Conservation (phyloP, 805 yeast genomes). For the Sungouiella thailandica region DNA sequence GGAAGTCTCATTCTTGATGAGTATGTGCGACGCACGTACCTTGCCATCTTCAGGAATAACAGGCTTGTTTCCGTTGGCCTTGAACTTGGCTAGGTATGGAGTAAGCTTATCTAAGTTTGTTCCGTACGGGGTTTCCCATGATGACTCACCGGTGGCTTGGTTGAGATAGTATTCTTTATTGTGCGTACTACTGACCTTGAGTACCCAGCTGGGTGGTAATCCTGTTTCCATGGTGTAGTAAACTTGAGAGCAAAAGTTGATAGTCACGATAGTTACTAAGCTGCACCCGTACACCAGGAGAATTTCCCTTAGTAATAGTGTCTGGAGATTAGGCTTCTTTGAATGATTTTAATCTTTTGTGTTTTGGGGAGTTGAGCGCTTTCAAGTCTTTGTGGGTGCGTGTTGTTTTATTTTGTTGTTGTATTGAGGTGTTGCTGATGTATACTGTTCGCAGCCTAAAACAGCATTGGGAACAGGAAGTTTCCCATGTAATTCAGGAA, state of each 20-base stretch:
- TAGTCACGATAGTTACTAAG: too few relatives aligned
- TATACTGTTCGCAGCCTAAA: too few relatives aligned
- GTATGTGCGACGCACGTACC: conserved; percentile 75
- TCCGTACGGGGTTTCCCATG: conserved; percentile 91
- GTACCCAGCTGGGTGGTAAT: conserved; percentile 80
- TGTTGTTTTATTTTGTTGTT: too few relatives aligned
- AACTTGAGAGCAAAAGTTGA: conserved; percentile 7
- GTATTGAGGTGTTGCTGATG: too few relatives aligned
- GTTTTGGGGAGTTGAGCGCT: too few relatives aligned
- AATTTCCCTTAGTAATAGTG: too few relatives aligned
- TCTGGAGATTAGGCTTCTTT: too few relatives aligned
- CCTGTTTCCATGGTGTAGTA: conserved; percentile 50
- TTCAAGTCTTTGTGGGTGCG: too few relatives aligned
- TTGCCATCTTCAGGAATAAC: conserved; percentile 42
- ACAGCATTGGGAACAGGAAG: too few relatives aligned
- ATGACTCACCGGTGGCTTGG: conserved; percentile 62
- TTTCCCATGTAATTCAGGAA: too few relatives aligned
- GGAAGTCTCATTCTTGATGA: conserved; percentile 77
- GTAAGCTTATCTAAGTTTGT: conserved; percentile 59
- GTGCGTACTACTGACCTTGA: conserved; percentile 72
- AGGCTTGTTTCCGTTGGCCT: conserved; percentile 25
- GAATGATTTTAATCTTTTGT: too few relatives aligned
- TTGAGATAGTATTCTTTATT: conserved; percentile 81
- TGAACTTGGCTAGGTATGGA: conserved; percentile 46
- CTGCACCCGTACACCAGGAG: neutral